A percentile compares a stretch with the other conserved stretches of the same genome.
phyloP scores from a whole-genome alignment of 805 yeast species.

The Candida fluviatilis region DNA sequence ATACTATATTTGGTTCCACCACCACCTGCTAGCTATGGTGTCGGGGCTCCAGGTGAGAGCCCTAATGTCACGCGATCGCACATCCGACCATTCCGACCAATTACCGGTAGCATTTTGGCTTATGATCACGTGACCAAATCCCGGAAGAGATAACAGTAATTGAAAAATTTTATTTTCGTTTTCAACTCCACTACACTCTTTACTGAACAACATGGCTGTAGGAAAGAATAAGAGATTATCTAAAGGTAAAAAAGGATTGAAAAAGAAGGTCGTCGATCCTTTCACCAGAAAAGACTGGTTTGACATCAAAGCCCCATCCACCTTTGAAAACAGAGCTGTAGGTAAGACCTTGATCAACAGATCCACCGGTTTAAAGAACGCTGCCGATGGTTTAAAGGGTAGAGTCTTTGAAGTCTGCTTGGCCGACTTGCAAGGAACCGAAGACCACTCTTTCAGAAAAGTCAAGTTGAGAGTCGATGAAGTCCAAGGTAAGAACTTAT shows the following conservation, averaged over 20 bases:
- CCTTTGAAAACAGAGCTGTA: conserved; percentile 93
- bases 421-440: conserved; percentile 95
- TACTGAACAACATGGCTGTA: too few species aligned
- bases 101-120: too few species aligned
- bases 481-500: conserved; percentile 93
- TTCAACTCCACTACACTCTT: too few species aligned
- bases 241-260: conserved; percentile 87
- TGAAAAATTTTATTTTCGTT: not conserved
- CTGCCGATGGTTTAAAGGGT: conserved; percentile 94
- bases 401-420: conserved; percentile 89
- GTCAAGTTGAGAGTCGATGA: conserved; percentile 94
- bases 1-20: too few species aligned
- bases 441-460: conserved; percentile 95
- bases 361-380: conserved; percentile 93
- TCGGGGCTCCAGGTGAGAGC: conserved; percentile 1
- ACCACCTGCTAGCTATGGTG: too few species aligned
- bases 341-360: conserved; percentile 97
- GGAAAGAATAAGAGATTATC: conserved; percentile 86
- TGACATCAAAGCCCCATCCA: conserved; percentile 95
- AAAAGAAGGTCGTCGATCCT: conserved; percentile 98
- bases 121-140: too few species aligned
- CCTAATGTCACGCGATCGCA: not conserved
- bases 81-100: not conserved
- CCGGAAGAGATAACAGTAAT: too few species aligned
- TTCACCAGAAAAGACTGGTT: conserved; percentile 97